Percentiles rank a stretch among this genome's conserved stretches.
Conservation (phyloP, 306 rosid genomes). For the Vigna angularis region DNA sequence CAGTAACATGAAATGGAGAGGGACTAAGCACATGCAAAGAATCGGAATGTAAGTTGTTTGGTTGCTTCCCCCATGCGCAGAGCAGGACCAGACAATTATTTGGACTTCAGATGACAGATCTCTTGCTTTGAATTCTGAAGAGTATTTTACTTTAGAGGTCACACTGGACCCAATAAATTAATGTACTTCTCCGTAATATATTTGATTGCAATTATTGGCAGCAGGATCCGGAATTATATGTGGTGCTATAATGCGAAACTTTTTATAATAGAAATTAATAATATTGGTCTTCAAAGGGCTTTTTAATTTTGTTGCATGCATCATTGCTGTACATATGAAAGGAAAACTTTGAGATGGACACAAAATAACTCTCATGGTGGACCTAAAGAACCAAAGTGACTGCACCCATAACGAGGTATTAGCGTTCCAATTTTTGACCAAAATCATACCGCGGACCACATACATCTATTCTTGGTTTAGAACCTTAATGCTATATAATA, state of each 20-base stretch:
- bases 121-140: constrained; percentile 31
- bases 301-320: constrained; percentile 31
- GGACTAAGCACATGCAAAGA: constrained; percentile 8
- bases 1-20: background rate
- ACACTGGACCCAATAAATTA: constrained; percentile 28
- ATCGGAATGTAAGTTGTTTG: background rate
- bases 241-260: constrained; percentile 35
- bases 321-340: constrained; percentile 54
- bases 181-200: constrained; percentile 40
- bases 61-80: background rate
- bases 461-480: background rate
- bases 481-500: background rate
- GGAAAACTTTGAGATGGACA: constrained; percentile 42
- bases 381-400: constrained; percentile 58
- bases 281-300: constrained; percentile 10
- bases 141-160: constrained; percentile 34
- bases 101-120: constrained; percentile 12
- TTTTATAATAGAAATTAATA: constrained; percentile 4
- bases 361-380: constrained; percentile 44
- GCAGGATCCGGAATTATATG: constrained; percentile 39
- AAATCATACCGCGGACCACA: constrained; percentile 60
- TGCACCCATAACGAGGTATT: constrained; percentile 71
- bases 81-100: constrained; percentile 31
- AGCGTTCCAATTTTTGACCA: constrained; percentile 57
- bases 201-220: constrained; percentile 14